Percentiles rank a stretch among this genome's conserved stretches.
phyloP scores from a whole-genome alignment of 768 basidiomycete species.

The Astraeus odoratus region DNA sequence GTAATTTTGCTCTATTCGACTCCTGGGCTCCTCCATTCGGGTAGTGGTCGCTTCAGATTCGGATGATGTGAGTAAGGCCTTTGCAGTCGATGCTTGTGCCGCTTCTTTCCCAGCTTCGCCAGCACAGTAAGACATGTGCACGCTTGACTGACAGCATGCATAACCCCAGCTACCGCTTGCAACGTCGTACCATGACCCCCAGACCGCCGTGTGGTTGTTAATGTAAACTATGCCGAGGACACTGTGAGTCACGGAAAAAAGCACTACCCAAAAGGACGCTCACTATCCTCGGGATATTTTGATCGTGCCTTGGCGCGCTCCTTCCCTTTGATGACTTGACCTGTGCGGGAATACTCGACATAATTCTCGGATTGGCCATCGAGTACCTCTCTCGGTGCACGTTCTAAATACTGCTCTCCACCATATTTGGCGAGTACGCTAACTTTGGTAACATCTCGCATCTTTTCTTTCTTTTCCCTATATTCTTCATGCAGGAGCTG shows the following conservation, averaged over 20 bases:
- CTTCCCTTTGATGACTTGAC: slow-evolving; percentile 84
- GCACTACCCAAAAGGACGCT: slow-evolving; percentile 22
- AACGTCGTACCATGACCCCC: slow-evolving; percentile 92
- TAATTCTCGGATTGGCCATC: slow-evolving; percentile 96
- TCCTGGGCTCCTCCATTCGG: slow-evolving; percentile 22
- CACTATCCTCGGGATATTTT: slow-evolving; percentile 96
- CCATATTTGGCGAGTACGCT: slow-evolving; percentile 92
- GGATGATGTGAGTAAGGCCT: slow-evolving; percentile 50
- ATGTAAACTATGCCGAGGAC: slow-evolving; percentile 51
- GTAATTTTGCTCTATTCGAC: slow-evolving; percentile 59
- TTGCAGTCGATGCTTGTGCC: slow-evolving; percentile 65
- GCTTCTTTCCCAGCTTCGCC: slow-evolving; percentile 81
- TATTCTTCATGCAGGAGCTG: slow-evolving; percentile 88
- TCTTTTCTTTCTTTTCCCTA: slow-evolving; percentile 84
- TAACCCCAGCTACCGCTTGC: slow-evolving; percentile 81
- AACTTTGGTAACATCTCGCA: slow-evolving; percentile 82
- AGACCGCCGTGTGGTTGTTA: slow-evolving; percentile 93
- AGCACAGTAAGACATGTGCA: slow-evolving; percentile 88
- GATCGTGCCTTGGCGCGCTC: slow-evolving; percentile 83
- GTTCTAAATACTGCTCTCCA: slow-evolving; percentile 86
- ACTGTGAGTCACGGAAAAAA: slow-evolving; percentile 5
- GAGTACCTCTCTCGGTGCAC: slow-evolving; percentile 85
- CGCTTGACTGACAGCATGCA: slow-evolving; percentile 84
- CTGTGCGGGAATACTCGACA: slow-evolving; percentile 91
- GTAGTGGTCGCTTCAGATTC: slow-evolving; percentile 27